Conservation (phyloP, 768 basidiomycete species). For the Auriscalpium orientale region DNA sequence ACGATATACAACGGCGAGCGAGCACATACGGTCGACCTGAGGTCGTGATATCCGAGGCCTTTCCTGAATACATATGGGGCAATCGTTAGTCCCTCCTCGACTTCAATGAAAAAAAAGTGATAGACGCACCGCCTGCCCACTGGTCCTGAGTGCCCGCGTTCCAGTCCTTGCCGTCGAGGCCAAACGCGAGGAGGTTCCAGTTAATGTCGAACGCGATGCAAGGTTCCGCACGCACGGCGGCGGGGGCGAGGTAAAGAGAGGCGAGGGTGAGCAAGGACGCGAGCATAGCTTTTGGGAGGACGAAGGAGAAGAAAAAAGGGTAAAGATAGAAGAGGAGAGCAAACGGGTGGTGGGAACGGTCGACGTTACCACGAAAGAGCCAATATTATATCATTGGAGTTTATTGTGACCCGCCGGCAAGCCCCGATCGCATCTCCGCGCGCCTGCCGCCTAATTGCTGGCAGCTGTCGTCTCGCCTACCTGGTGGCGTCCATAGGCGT, state of each 20-base stretch:
- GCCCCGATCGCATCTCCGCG: too few relatives aligned
- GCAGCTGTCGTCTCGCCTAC: too few relatives aligned
- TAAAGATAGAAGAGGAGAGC: neutral
- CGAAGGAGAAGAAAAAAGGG: neutral
- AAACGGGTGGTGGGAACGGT: too few relatives aligned
- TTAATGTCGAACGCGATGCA: conserved; percentile 75
- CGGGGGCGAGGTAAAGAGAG: conserved; percentile 42
- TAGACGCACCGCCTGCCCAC: conserved; percentile 50
- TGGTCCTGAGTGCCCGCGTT: conserved; percentile 62
- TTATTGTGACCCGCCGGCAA: too few relatives aligned
- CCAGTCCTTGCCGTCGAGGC: conserved; percentile 79
- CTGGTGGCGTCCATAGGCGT: too few relatives aligned
- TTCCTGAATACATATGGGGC: conserved; percentile 27
- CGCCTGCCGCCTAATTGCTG: too few relatives aligned
- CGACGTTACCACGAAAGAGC: too few relatives aligned
- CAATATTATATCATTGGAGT: too few relatives aligned
- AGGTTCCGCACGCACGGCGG: conserved; percentile 33
- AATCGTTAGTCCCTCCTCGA: neutral
- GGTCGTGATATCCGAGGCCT: conserved; percentile 61
- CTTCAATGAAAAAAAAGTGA: neutral
- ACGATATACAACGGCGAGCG: neutral
- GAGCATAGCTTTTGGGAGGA: conserved; percentile 25
- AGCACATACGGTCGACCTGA: conserved; percentile 67
- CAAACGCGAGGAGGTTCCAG: conserved; percentile 86
- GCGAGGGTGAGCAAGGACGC: conserved; percentile 31